Evolutionary conservation across 805 yeast species (phyloP), one percentile per base, ranked within the genome.

Genomic region (Hanseniaspora thailandica): DNA sequence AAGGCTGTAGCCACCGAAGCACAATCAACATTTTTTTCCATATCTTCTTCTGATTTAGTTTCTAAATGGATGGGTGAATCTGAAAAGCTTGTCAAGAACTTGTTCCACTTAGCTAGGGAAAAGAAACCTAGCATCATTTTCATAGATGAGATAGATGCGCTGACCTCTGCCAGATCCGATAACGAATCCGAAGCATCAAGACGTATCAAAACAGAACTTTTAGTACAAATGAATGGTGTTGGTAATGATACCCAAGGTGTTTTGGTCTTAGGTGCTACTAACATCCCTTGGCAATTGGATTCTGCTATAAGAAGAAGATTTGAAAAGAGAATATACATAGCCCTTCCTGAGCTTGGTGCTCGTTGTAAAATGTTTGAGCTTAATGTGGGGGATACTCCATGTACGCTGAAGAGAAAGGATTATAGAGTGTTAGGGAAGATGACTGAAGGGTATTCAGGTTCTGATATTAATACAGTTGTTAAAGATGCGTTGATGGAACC

Each of bases 61-160:
- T 84, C 95, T 59, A 93, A 93, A 68, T 93, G 98, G 98, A 90
- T 90, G 97, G 98, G 98, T 61, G 98, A 93, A 67, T 82, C 94
- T 25, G 98, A 93, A 68, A 80, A 97, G 68, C 77, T 93, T 55
- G 97, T 93, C 26, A 93, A 90, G 67, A 97, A 93, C 65, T 74
- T 93, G 58, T 93, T 93, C 69, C 77, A 83, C 33, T 86, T 90
- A 95, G 98, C 98, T 5, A 76, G 98, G 59, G 98, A 93, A 66
- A 85, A 83, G 64, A 89, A 86, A 63, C 98, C 98, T 0, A 81
- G 95, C 0, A 94, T 93, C 60, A 93, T 93, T 48, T 93, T 93
- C 67, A 93, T 93, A 53, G 98, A 93, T 70, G 98, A 93, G 68
- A 97, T 93, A 34, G 98, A 93, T 69, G 97, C 98, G 0, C 72